Evolutionary conservation across 176 grass and related monocot species (phyloP), one percentile per base, ranked within the genome.

Genomic region (Melocanna baccifera): DNA sequence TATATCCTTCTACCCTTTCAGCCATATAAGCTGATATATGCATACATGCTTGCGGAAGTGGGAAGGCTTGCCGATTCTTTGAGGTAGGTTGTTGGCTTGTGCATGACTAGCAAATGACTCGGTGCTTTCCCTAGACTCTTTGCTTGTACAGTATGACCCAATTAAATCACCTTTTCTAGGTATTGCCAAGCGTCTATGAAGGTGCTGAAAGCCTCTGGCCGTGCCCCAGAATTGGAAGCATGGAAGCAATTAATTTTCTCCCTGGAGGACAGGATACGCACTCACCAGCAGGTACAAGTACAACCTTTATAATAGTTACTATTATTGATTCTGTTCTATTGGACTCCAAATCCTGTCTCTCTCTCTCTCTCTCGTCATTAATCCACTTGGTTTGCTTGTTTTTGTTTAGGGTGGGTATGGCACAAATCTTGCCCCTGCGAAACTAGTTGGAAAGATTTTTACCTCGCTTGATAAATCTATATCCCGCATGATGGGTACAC

Each of bases 1-100:
- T 96, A 94, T 83, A 91, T 92, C 45, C 89, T 99, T 22, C 87
- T 91, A 76, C 91, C 89, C 48, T 94, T 99, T 82, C 96, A 96
- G 69, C 96, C 96, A 43, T 99, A 99, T 80, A 99, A 99, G 84
- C 87, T 99, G 71, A 81, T 99, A 79, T 99, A 99, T 88, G 96
- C 96, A 51, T 83, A 99, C 70, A 99, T 99, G 93, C 93, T 99
- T 81, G 93, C 56, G 9, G 96, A 99, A 85, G 89, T 99, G 67
- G 96, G 96, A 72, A 96, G 88, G 77, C 46, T 99, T 84, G 73
- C 91, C 64, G 96, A 96, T 78, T 94, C 96, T 85, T 81, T 99
- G 81, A 95, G 88, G 96, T 99, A 79, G 34, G 77, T 72, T 65
- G 46, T 81, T 86, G 82, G 30, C 39, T 85, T 81, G 29, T 74